Evolutionary conservation across 1,284 basidiomycete species (phyloP).

Genomic region (Ceratobasidium theobromae): DNA sequence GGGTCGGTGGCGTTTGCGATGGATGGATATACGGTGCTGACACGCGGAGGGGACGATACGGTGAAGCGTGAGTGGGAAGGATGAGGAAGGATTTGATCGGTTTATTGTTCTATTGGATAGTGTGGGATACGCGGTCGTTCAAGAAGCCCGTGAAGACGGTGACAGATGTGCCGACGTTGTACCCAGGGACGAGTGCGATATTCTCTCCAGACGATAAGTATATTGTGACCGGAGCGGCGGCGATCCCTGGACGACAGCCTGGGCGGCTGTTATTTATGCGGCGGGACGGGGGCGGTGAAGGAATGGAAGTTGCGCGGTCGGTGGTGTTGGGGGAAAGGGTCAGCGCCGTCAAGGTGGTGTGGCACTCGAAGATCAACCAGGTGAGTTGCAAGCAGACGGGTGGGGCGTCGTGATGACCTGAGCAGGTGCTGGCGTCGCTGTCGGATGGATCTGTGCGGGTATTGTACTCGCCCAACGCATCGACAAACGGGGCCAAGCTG

Average conservation of each 20-base stretch:
- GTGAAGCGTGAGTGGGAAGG: conserved; percentile 75
- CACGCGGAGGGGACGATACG: conserved; percentile 89
- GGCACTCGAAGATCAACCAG: conserved; percentile 99
- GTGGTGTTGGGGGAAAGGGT: conserved; percentile 62
- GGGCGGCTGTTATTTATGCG: conserved; percentile 76
- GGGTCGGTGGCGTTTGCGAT: conserved; percentile 82
- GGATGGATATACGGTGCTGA: conserved; percentile 79
- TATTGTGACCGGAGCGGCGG: conserved; percentile 78
- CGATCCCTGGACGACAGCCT: conserved; percentile 57
- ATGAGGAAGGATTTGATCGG: conserved; percentile 4
- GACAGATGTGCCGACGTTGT: conserved; percentile 69
- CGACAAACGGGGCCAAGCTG: conserved; percentile 89
- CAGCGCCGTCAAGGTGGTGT: conserved; percentile 85
- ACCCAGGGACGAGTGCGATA: conserved; percentile 87
- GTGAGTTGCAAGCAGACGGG: conserved; percentile 47
- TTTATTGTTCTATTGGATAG: conserved; percentile 47
- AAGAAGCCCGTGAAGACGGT: conserved; percentile 76
- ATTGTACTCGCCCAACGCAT: conserved; percentile 85
- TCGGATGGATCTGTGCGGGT: conserved; percentile 89
- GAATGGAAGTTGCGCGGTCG: conserved; percentile 7
- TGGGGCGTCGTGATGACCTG: background rate
- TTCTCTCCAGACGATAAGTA: conserved; percentile 91
- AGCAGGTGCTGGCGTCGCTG: conserved; percentile 78
- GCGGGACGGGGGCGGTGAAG: conserved; percentile 55
- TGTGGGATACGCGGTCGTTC: conserved; percentile 91